phyloP scores from a whole-genome alignment of 116 monocot species.

The Iris pallida region DNA sequence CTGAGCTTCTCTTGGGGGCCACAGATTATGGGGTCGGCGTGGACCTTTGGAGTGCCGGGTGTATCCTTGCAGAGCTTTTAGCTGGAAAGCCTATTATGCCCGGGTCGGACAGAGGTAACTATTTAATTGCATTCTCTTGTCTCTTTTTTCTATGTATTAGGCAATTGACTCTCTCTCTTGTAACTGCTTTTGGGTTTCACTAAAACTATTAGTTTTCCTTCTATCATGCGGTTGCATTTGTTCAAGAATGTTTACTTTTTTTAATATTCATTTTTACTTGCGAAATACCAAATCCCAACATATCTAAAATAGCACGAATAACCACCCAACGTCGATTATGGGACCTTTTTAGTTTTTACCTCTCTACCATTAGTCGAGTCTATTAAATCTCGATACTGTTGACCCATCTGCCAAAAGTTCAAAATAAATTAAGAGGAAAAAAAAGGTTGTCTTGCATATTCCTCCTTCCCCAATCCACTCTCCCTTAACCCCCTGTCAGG shows the following conservation, averaged over 20 bases:
- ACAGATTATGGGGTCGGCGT: conserved; percentile 81
- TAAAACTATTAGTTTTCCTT: not conserved
- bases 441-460: no score
- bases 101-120: conserved; percentile 78
- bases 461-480: no score
- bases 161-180: not conserved
- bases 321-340: no score
- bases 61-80: conserved; percentile 79
- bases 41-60: conserved; percentile 89
- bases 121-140: not conserved
- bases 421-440: no score
- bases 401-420: no score
- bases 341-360: not conserved
- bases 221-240: not conserved
- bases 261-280: no score
- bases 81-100: conserved; percentile 84
- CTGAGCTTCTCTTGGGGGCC: conserved; percentile 74
- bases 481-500: no score
- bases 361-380: not conserved
- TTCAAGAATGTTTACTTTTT: not conserved
- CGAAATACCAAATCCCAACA: no score
- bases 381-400: not conserved
- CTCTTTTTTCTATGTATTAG: not conserved
- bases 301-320: no score
- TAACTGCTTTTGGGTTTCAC: not conserved